Evolutionary conservation across 768 basidiomycete genomes (phyloP).

Genomic region (Russula ochroleuca): DNA sequence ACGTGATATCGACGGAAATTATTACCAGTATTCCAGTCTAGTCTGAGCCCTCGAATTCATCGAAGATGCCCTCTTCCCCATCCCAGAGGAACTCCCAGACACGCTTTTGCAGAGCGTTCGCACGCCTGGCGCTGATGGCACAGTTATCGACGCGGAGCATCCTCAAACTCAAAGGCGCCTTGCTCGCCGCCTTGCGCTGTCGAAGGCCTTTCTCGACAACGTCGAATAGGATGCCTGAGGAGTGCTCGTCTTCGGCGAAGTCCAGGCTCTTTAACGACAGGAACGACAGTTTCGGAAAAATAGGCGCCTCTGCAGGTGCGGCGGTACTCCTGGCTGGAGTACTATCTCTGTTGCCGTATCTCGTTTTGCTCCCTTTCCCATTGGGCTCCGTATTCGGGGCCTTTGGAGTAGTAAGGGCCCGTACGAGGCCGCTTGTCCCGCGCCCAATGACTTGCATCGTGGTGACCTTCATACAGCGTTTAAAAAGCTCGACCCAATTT

Average conservation of each 20-base stretch:
- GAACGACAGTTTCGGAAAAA: conserved; percentile 9
- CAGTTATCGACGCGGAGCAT: conserved; percentile 2
- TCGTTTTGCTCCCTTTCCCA: not conserved
- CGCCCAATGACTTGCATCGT: conserved; percentile 1
- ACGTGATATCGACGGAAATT: too few species aligned
- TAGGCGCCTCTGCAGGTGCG: too few species aligned
- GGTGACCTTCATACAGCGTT: not conserved
- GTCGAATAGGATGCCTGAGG: not conserved
- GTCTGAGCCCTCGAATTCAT: too few species aligned
- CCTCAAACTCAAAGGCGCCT: not conserved
- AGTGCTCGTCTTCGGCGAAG: not conserved
- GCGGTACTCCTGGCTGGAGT: not conserved
- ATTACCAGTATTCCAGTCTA: too few species aligned
- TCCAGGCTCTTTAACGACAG: conserved; percentile 5
- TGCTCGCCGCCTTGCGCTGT: not conserved
- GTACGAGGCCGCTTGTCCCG: not conserved
- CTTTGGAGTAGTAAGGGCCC: conserved; percentile 6
- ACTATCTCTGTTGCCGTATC: not conserved
- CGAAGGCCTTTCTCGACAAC: not conserved
- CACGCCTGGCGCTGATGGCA: not conserved
- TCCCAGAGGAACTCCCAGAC: conserved; percentile 3
- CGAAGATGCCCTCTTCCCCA: too few species aligned
- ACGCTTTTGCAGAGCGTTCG: not conserved
- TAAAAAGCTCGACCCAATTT: conserved; percentile 9
- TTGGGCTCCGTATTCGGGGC: too few species aligned